Conservation (phyloP, 805 yeast species). For the Kodamaea fukazawae region DNA sequence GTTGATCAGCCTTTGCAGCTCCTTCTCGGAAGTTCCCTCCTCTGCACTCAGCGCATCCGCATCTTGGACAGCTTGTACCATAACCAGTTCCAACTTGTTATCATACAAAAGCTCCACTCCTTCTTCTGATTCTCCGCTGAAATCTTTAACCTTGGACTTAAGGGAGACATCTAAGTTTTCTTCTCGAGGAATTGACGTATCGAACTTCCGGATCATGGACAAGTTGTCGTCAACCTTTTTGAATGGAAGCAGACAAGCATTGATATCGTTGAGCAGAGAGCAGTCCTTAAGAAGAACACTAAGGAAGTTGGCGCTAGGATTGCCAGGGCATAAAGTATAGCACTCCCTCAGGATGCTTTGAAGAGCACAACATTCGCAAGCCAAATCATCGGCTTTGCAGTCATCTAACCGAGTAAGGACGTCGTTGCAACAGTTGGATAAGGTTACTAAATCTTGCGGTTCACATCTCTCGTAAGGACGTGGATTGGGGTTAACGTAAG, state of each 20-base stretch:
- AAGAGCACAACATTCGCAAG: conserved; percentile 56
- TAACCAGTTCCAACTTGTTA: too few species aligned
- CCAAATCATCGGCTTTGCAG: conserved; percentile 52
- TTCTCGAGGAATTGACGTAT: neutral
- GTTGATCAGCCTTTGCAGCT: too few species aligned
- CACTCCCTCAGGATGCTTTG: conserved; percentile 47
- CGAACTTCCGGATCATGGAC: neutral
- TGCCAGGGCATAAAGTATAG: conserved; percentile 48
- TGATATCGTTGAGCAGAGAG: conserved; percentile 44
- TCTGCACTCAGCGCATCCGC: too few species aligned
- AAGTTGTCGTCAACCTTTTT: conserved; percentile 38
- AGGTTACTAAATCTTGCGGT: conserved; percentile 41
- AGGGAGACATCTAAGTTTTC: conserved; percentile 4
- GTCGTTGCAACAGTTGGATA: conserved; percentile 46
- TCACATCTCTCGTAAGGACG: conserved; percentile 40
- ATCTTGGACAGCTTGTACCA: too few species aligned
- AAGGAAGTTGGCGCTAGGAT: conserved; percentile 46
- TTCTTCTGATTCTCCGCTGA: neutral
- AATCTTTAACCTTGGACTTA: conserved; percentile 2
- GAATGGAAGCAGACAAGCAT: conserved; percentile 51
- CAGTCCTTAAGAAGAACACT: conserved; percentile 47
- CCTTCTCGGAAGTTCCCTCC: too few species aligned
- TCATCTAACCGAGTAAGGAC: conserved; percentile 45
- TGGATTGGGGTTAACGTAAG: conserved; percentile 48
- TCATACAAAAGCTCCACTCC: conserved; percentile 6